These are phyloP conservation scores for Cynara cardunculus DNA, from an alignment of 129 eudicot genomes.

Conservation along the genomic window DNA sequence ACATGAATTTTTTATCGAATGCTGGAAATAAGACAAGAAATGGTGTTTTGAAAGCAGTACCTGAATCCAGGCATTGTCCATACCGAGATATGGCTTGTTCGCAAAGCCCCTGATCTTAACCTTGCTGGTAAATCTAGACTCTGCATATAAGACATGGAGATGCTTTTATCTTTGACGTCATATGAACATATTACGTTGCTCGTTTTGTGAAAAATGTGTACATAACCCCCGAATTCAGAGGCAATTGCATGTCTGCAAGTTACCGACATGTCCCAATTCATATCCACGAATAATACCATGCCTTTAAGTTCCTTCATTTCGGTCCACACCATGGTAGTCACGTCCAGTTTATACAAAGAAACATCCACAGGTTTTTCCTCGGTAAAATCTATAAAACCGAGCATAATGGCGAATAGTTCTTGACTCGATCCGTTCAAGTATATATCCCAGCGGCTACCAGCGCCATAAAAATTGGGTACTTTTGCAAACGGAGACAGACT, in stretches of 20 bases:
- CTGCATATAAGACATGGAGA: no score
- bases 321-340: background rate
- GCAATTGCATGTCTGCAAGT: no score
- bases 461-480: background rate
- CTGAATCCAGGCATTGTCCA: background rate
- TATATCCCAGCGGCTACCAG: background rate
- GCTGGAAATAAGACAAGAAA: background rate
- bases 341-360: background rate
- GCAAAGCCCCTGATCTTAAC: background rate
- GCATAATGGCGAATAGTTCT: background rate
- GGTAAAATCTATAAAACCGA: background rate
- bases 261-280: background rate
- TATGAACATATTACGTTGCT: no score
- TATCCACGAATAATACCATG: background rate
- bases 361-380: background rate
- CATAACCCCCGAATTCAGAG: no score
- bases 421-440: background rate
- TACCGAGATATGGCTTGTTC: no score
- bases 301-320: background rate
- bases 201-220: no score
- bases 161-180: no score
- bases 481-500: background rate
- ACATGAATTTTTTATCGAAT: no score
- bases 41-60: background rate
- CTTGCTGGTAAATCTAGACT: no score